Conservation (phyloP, 768 basidiomycete species). For the Lactifluus hygrophoroides region DNA sequence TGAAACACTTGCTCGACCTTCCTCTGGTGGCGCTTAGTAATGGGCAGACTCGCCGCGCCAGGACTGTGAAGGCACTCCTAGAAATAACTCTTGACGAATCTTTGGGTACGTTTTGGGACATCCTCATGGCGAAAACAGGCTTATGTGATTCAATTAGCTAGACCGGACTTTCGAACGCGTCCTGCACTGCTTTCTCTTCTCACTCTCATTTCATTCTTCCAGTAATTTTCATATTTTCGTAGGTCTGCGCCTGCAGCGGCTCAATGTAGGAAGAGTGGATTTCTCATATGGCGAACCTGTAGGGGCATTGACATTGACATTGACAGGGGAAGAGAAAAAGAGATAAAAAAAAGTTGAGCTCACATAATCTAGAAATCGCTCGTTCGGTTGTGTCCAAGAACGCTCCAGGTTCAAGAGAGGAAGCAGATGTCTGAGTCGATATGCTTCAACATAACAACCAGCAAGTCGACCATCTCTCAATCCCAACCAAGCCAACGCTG, state of each 20-base stretch:
- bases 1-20: slow-evolving; percentile 62
- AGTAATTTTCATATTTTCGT: slow-evolving; percentile 53
- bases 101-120: slow-evolving; percentile 45
- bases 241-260: slow-evolving; percentile 62
- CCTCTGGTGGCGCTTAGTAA: slow-evolving; percentile 83
- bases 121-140: neutral
- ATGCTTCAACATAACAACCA: slow-evolving; percentile 41
- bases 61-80: slow-evolving; percentile 75
- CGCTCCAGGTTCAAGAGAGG: neutral
- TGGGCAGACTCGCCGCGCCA: slow-evolving; percentile 82
- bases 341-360: slow-evolving; percentile 27
- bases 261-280: slow-evolving; percentile 66
- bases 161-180: slow-evolving; percentile 59
- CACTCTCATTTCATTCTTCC: slow-evolving; percentile 39
- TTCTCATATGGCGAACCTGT: slow-evolving; percentile 56
- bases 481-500: no score
- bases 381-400: neutral
- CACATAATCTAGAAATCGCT: neutral
- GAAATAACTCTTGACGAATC: slow-evolving; percentile 79
- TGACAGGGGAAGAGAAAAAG: slow-evolving; percentile 42
- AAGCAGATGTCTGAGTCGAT: slow-evolving; percentile 43
- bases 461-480: neutral
- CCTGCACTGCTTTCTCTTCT: slow-evolving; percentile 48
- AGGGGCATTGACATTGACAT: no score
- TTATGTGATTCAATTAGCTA: slow-evolving; percentile 40